Base-by-base conservation (phyloP, 2,329 filamentous ascomycete species). In the Plectosphaerella plurivora region DNA sequence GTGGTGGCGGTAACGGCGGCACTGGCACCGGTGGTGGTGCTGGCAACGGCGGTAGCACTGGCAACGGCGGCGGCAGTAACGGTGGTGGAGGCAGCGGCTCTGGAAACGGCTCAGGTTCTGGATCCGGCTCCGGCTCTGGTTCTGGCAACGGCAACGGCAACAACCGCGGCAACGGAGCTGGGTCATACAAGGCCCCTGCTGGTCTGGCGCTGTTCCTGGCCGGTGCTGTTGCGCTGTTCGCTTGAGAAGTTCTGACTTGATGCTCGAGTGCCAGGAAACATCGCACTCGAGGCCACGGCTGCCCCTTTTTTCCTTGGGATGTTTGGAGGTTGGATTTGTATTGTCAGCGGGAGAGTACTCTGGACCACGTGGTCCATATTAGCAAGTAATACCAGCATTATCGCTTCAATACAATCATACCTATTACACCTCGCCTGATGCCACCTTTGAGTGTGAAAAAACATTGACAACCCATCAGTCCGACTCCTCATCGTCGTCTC, bases 401-500 rank as follows among this genome's bases (percentile, higher is more conserved):
- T 33, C 28, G 28, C 28, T 33, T 33, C 28, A 33, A 33, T 12
- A 33, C 11, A 8, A 5, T 8, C 4, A 33, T 33, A 33, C 28
- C 11, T 8, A 33, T 33, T 33, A 12, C 28, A 33, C 28, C 28
- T 8, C 28, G 22, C 28, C 28, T 33, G 35, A 42, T 14, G 5
- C 24, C 5, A 22, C 22, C 22, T 22, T 22, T 22, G 22, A 22
- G 22, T 22, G 22, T 22, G 3, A 3, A 22, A 36, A 44, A 18
- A 7, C 36, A 24, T 7, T 35, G 11, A 24, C 12, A 20, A 8
- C 37, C 39, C 14, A 45, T 55, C 57, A 77, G 24, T 88, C 85
- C 3, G 78, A 82, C 56, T 90, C 54, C 24, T 58, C 87, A 54
- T 82, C 85, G 42, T 89, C 86, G 57, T 83, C 81, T 12, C 81